Base-by-base conservation (phyloP, 106 monocot genomes). In the Dioscorea alata region DNA sequence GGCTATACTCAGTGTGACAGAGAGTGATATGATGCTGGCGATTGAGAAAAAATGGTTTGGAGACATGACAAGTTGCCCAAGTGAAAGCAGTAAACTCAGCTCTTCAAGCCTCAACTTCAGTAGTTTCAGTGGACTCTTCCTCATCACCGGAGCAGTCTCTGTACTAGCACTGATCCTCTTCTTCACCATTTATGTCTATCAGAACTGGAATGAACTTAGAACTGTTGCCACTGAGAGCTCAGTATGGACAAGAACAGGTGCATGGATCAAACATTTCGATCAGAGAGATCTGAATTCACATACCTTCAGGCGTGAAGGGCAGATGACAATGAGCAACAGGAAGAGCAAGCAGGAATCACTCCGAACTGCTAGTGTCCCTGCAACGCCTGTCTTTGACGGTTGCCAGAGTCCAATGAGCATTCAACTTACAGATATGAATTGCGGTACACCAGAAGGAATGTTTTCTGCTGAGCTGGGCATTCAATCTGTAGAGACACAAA, bases 101-200 rank as follows among this genome's bases (percentile, higher is more conserved):
- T 51, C 59, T 0, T 18, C 28, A 35, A 57, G 67, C 16, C 74
- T 83, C n/a, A 13, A 23, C 19, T 74, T 78, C 48, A n/a, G 53
- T 12, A 83, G 75, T 61, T 83, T 83, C 25, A 51, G 50, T 58
- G 75, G 75, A 2, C 83, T 83, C 21, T 83, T 79, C 71, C 48
- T 63, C 12, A 54, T 83, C 17, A 72, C 74, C 0, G 72, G 79
- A 61, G n/a, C 17, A 16, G 61, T 61, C 21, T 74, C 78, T 10
- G 22, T 48, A 0, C 23, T 69, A 2, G 52, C 59, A 15, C 51
- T 78, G 19, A 4, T 74, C 6, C 10, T 70, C 2, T 75, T 12
- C 34, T 12, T 66, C 4, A 28, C n/a, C 9, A 13, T 20, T 14
- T 71, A 59, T 33, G 14, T 71, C 34, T 83, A 22, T 70, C n/a